Conservation (phyloP, 169 alveolate genomes). For the Plasmodium cynomolgi region DNA sequence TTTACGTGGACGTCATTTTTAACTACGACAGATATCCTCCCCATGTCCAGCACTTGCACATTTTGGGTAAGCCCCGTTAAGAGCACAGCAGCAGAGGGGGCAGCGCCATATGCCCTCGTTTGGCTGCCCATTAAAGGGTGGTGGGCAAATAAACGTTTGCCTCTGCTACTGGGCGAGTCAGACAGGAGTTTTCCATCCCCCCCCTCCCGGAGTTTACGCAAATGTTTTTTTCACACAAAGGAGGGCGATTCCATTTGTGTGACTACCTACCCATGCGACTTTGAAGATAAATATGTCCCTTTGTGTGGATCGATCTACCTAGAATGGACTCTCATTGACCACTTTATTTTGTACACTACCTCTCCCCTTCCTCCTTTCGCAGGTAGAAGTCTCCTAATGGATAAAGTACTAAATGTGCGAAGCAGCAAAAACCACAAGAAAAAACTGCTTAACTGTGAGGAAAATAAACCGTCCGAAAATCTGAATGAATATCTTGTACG, state of each 20-base stretch:
- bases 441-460: not conserved
- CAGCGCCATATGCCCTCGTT: not conserved
- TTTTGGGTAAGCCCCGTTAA: slow-evolving; percentile 16
- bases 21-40: slow-evolving; percentile 22
- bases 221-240: too few relatives aligned
- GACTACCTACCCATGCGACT: not conserved
- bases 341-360: not conserved
- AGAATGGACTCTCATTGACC: not conserved
- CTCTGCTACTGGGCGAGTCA: not conserved
- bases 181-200: not conserved
- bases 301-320: not conserved
- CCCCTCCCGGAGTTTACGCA: not conserved
- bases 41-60: slow-evolving; percentile 54
- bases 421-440: slow-evolving; percentile 34
- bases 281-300: not conserved
- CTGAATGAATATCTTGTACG: slow-evolving; percentile 14
- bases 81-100: not conserved
- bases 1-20: slow-evolving; percentile 49
- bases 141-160: not conserved
- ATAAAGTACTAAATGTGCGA: slow-evolving; percentile 22
- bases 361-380: not conserved
- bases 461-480: not conserved
- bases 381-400: slow-evolving; percentile 22
- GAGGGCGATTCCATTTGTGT: not conserved
- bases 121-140: not conserved